Percentiles rank a stretch among this genome's conserved stretches.
These are phyloP conservation scores for Neurospora sublineolata DNA, from an alignment of 495 filamentous ascomycete genomes.

Conservation along the genomic window DNA sequence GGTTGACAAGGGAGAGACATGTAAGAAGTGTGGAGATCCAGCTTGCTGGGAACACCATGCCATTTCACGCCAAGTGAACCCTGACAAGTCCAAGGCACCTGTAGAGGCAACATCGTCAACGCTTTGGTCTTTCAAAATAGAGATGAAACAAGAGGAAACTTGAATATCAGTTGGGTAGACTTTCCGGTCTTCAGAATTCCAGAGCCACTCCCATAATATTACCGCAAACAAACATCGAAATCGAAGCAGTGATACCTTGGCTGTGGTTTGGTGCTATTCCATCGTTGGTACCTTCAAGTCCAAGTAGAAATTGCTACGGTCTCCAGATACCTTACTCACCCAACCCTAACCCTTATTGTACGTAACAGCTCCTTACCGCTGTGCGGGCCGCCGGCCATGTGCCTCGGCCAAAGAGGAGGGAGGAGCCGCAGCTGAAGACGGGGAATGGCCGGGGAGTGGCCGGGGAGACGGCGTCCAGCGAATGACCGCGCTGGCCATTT, in stretches of 20 bases:
- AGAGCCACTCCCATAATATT: neutral
- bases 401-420: constrained; percentile 16
- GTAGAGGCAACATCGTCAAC: neutral
- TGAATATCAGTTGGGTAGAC: no score
- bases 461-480: neutral
- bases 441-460: neutral
- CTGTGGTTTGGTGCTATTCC: neutral
- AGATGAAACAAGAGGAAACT: neutral
- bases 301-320: neutral
- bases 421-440: constrained; percentile 1
- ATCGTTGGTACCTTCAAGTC: neutral
- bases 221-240: neutral
- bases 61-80: neutral
- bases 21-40: neutral
- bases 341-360: neutral
- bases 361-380: neutral
- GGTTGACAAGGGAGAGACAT: neutral
- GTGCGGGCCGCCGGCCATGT: constrained; percentile 7
- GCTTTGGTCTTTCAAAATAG: neutral
- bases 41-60: neutral
- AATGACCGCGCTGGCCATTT: neutral
- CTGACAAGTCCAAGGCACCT: neutral
- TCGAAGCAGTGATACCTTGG: neutral
- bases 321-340: neutral
- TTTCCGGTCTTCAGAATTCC: neutral